phyloP scores from a whole-genome alignment of 2,329 filamentous ascomycete genomes.

The Arthroderma sp. region DNA sequence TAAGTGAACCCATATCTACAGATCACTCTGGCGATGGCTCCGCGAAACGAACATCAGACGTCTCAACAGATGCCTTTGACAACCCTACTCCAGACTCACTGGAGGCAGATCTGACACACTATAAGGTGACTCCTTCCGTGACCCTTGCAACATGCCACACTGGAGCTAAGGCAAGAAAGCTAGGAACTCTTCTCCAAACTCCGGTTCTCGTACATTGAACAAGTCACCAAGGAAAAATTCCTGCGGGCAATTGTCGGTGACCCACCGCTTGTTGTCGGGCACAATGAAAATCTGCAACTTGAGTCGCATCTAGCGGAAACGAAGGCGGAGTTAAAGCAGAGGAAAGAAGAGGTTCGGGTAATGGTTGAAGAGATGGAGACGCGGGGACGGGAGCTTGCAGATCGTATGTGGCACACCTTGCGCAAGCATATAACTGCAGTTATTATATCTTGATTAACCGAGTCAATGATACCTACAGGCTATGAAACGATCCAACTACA shows the following conservation, averaged over 20 bases:
- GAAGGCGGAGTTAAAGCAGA: conserved; percentile 64
- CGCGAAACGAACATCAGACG: conserved; percentile 54
- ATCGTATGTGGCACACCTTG: conserved; percentile 21
- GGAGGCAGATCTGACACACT: conserved; percentile 73
- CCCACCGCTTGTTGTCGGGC: conserved; percentile 70
- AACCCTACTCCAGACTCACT: conserved; percentile 62
- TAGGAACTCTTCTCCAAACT: conserved; percentile 87
- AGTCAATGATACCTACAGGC: conserved; percentile 20
- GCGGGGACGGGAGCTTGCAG: conserved; percentile 52
- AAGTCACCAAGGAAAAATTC: conserved; percentile 97
- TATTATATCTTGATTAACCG: neutral
- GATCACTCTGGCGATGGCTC: conserved; percentile 15
- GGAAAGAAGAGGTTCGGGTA: conserved; percentile 64
- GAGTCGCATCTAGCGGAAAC: conserved; percentile 55
- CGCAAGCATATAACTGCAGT: neutral
- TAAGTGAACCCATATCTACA: conserved; percentile 60
- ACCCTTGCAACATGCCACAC: neutral
- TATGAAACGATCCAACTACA: conserved; percentile 43
- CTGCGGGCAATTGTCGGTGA: conserved; percentile 84
- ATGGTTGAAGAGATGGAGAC: conserved; percentile 63
- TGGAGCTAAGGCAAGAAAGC: neutral
- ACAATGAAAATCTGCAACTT: conserved; percentile 66
- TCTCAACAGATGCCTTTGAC: conserved; percentile 51
- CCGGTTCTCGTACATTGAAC: conserved; percentile 93
- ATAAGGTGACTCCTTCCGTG: conserved; percentile 44